phyloP scores from a whole-genome alignment of 352 stramenopile genomes.

The Phytopythium aichiense region DNA sequence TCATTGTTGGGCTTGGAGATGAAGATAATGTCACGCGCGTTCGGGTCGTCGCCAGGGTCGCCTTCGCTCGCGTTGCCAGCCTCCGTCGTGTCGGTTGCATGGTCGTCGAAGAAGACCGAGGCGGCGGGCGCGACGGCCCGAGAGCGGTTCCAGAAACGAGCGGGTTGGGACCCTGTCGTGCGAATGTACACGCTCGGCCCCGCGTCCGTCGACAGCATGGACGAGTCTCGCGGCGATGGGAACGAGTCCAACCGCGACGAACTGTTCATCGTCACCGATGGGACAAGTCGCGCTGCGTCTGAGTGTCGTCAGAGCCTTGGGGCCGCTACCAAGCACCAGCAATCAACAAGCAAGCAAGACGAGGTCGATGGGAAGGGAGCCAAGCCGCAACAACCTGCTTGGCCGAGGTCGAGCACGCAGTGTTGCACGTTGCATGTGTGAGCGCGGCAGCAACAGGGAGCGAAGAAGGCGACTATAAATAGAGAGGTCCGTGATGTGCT shows the following conservation, averaged over 20 bases:
- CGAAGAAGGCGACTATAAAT: background rate
- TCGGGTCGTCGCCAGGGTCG: constrained; percentile 1
- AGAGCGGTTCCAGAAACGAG: constrained; percentile 1
- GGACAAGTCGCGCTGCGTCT: background rate
- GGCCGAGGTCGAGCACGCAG: background rate
- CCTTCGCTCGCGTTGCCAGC: background rate
- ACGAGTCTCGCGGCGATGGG: constrained; percentile 3
- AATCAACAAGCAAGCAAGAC: background rate
- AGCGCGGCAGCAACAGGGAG: background rate
- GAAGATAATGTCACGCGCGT: constrained; percentile 7
- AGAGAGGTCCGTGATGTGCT: background rate
- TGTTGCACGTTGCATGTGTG: background rate
- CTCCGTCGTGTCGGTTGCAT: background rate
- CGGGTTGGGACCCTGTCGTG: background rate
- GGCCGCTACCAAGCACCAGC: background rate
- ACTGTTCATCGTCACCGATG: constrained; percentile 3
- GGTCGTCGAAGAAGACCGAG: constrained; percentile 5
- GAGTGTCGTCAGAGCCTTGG: background rate
- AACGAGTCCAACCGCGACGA: constrained; percentile 1
- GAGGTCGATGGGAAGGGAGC: background rate
- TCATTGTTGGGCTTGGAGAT: constrained; percentile 4
- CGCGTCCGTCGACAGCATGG: background rate
- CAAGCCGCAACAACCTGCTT: background rate
- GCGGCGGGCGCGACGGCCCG: constrained; percentile 1
- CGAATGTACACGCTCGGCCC: constrained; percentile 1